These are phyloP conservation scores for Scedosporium apiospermum DNA, from an alignment of 2,329 filamentous ascomycete genomes.

Conservation along the genomic window DNA sequence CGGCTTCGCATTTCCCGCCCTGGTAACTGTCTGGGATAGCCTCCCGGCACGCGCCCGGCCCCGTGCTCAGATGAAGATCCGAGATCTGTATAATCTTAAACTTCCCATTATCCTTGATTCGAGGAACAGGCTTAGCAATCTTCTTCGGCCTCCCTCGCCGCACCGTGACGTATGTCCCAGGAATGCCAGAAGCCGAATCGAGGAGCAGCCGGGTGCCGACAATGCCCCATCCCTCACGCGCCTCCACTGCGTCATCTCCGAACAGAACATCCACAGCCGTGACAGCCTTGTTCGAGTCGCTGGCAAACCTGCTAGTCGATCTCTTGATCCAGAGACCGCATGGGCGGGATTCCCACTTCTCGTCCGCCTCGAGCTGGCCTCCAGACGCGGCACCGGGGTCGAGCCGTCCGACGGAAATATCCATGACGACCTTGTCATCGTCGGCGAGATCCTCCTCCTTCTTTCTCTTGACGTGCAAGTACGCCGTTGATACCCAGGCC, in stretches of 20 bases:
- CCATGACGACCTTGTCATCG: slow-evolving; percentile 70
- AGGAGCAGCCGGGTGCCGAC: slow-evolving; percentile 65
- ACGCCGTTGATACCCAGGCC: slow-evolving; percentile 67
- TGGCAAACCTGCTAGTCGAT: slow-evolving; percentile 60
- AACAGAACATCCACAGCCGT: slow-evolving; percentile 82
- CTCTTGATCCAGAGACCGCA: slow-evolving; percentile 77
- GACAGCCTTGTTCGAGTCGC: slow-evolving; percentile 64
- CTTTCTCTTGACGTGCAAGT: slow-evolving; percentile 73
- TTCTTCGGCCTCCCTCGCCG: slow-evolving; percentile 49
- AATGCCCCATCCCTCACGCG: slow-evolving; percentile 74
- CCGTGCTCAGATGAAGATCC: slow-evolving; percentile 91
- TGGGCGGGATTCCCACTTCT: slow-evolving; percentile 68
- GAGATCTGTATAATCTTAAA: slow-evolving; percentile 97
- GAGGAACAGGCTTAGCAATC: slow-evolving; percentile 60
- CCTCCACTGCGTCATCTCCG: slow-evolving; percentile 84
- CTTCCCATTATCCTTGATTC: slow-evolving; percentile 78
- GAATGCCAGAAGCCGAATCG: slow-evolving; percentile 49
- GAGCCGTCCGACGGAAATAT: slow-evolving; percentile 63
- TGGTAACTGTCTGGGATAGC: slow-evolving; percentile 66
- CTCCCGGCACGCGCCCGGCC: slow-evolving; percentile 76
- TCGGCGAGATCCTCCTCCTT: slow-evolving; percentile 71
- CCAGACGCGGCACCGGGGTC: slow-evolving; percentile 45
- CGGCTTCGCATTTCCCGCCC: slow-evolving; percentile 77
- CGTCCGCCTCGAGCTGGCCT: slow-evolving; percentile 39
- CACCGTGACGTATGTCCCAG: slow-evolving; percentile 67